Base-by-base conservation (phyloP, 176 grass and related monocot genomes). In the Cenchrus fungigraminus region DNA sequence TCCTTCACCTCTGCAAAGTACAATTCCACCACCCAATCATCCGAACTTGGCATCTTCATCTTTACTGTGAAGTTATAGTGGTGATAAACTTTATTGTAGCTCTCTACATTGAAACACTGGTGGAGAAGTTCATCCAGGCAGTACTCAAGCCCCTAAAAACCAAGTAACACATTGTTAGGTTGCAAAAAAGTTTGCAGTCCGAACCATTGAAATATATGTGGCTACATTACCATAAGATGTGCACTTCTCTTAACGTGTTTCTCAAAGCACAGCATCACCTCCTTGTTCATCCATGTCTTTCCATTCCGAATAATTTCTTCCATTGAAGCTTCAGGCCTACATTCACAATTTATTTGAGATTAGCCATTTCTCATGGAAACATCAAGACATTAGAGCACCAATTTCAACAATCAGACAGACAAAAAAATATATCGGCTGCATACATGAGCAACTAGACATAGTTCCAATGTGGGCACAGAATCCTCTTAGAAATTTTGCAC, bases 101-200 rank as follows among this genome's bases (percentile, higher is more conserved):
- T 57, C 17, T 84, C 82, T 50, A 76, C 62, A 46, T 34, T 55
- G 65, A 84, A 84, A 19, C 82, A 77, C 20, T 84, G 72, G 3
- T 67, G 8, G 12, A 17, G 72, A 29, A 84, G 60, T 12, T 84
- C 72, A 29, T 77, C 82, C 20, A 76, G 19, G 6, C 3, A 0
- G 6, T 32, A 74, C 34, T 68, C 65, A 16, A 20, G 11, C 6
- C 15, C 34, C 69, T 83, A 1, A 83, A 15, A 51, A 59, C 10
- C 60, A 43, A 57, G 42, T 9, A 57, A 49, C 9, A 70, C 4
- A 47, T 0, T 11, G 7, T 0, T 10, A 47, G 37, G 37, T 40
- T 40, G 37, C 37, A 40, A 40, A 40, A 40, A 40, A 40, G 3
- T 40, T 34, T 40, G 37, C 37, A 40, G 37, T 40, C 37, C 37